Percentiles rank a stretch among this genome's conserved stretches.
Evolutionary conservation across 345 rosid genomes (phyloP).

Genomic region (Aethionema arabicum): DNA sequence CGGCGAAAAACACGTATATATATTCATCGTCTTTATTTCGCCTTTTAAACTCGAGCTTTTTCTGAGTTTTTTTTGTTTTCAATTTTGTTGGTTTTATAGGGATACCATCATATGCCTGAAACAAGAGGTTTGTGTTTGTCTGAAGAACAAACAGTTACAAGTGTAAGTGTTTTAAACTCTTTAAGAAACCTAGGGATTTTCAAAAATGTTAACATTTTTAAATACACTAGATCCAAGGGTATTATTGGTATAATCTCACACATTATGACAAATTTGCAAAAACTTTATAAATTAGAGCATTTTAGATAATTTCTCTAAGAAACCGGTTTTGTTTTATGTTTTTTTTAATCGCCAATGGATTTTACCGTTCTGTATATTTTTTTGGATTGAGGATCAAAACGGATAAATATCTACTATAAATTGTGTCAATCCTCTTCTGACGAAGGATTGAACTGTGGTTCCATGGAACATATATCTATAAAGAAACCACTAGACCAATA

Average conservation of each 20-base stretch:
- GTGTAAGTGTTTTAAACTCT: slow-evolving; percentile 49
- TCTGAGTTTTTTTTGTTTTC: slow-evolving; percentile 5
- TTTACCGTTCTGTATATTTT: too few relatives aligned
- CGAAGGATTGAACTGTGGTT: too few relatives aligned
- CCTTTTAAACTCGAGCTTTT: neutral
- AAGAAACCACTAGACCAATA: too few relatives aligned
- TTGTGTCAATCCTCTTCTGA: too few relatives aligned
- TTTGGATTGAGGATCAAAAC: too few relatives aligned
- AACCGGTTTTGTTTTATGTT: neutral
- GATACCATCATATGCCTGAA: slow-evolving; percentile 94
- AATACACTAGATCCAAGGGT: too few relatives aligned
- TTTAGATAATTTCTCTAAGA: too few relatives aligned
- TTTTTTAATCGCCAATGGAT: neutral
- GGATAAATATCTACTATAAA: too few relatives aligned
- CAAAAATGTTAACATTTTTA: too few relatives aligned
- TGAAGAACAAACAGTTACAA: slow-evolving; percentile 89
- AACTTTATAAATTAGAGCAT: too few relatives aligned
- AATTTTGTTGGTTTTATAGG: slow-evolving; percentile 45
- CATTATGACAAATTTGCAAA: slow-evolving; percentile 2
- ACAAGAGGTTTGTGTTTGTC: slow-evolving; percentile 96
- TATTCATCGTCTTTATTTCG: neutral
- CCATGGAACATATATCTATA: too few relatives aligned
- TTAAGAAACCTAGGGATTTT: neutral
- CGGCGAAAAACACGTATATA: slow-evolving; percentile 77
- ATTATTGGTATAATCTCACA: too few relatives aligned